phyloP scores from a whole-genome alignment of 108 stramenopile species.

The Fragilariopsis cylindrus region DNA sequence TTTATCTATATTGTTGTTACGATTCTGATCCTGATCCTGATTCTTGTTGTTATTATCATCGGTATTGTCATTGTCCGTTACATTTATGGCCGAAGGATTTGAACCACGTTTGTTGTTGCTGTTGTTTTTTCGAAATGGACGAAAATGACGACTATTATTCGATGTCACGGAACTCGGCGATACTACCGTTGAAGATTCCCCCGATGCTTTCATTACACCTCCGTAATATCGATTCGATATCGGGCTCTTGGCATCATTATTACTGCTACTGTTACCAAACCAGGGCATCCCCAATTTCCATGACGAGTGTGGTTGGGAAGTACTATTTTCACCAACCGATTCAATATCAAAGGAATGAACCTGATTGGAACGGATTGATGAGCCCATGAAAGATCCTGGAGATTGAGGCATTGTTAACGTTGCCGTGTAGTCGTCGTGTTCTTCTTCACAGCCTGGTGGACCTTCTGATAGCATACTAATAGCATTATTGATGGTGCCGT shows the following conservation, averaged over 20 bases:
- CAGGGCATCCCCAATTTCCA: constrained; percentile 36
- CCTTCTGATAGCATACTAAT: neutral
- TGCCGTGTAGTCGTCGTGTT: neutral
- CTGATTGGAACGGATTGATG: constrained; percentile 30
- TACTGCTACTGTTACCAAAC: constrained; percentile 16
- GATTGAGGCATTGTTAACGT: constrained; percentile 10
- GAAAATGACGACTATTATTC: neutral
- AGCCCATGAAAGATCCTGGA: constrained; percentile 25
- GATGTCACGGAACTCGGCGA: neutral
- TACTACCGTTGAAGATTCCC: neutral
- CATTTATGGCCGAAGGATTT: neutral
- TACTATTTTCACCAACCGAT: neutral
- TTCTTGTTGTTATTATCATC: neutral
- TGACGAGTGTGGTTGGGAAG: neutral
- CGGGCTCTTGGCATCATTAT: neutral
- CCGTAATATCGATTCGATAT: constrained; percentile 28
- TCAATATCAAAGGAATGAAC: constrained; percentile 32
- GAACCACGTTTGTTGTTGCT: neutral
- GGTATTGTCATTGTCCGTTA: neutral
- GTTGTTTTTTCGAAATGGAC: constrained; percentile 2
- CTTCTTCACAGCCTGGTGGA: neutral
- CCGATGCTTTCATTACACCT: constrained; percentile 31
- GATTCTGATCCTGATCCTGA: too few relatives aligned
- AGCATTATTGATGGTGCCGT: neutral
- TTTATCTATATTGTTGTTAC: neutral